Evolutionary conservation across 495 filamentous ascomycete species (phyloP), one percentile per base, ranked within the genome.

Genomic region (Aspergillus asperescens): DNA sequence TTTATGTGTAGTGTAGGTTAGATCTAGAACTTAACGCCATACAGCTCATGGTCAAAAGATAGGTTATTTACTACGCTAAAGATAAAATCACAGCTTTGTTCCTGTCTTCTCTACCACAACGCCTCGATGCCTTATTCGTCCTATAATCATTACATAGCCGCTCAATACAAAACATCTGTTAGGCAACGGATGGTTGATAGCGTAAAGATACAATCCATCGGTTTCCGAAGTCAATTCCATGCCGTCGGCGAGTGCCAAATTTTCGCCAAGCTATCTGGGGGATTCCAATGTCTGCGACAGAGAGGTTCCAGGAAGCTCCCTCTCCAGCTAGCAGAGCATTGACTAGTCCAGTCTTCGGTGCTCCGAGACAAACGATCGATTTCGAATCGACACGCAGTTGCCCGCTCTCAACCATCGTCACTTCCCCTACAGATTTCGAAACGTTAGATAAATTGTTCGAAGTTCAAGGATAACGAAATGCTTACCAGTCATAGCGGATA

Each of bases 211-310:
- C 76, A 46, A 95, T 84, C 92, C 92, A 96, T 46, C 81, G 77
- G 37, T 82, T 81, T 22, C 86, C 89, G 73, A 95, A 96, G 58
- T 89, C 88, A 27, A 96, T 82, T 0, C 89, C 89, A 54, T 85
- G 80, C 20, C 87, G 78, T 50, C 87, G 78, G 54, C 84, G 83
- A 3, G 86, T 87, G 4, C 87, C 89, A 31, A 89, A 89, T 62
- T 90, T 90, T 62, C 84, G 86, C 90, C 93, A 95, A 0, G 87
- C 87, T 7, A 84, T 77, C 57, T 85, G 82, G 2, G 81, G 81
- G 7, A 98, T 79, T 2, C 93, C 92, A 55, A 95, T 84, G 70
- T 98, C 93, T 4, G 83, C 90, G 13, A 96, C 78, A 50, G 77
- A 85, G 2, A 96, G 65, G 44, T 83, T 82, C 88, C 90, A 94